Evolutionary conservation across 768 basidiomycete genomes (phyloP), one percentile per base, ranked within the genome.

Genomic region (Termitomyces sp.): DNA sequence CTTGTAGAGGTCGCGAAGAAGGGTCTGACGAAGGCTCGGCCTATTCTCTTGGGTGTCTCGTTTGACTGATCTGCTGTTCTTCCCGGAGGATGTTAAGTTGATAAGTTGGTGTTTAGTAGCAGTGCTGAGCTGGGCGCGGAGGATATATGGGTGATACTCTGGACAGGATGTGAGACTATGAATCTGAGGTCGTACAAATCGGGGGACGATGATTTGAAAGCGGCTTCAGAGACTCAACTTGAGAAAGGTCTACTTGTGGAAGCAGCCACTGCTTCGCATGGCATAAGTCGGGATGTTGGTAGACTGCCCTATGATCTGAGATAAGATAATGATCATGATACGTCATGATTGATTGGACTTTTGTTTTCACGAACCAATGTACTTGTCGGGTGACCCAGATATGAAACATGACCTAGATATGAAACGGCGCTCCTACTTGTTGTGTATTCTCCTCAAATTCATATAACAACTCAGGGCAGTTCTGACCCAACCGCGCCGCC

Each of bases 1-100:
- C 68, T 68, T 91, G 34, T 91, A 89, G 74, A 74, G 43, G 73
- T 70, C 43, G 61, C 69, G 1, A 67, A 64, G 37, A 67, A 56
- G 12, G 56, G 59, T 7, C 56, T 62, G n/a, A 71, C 74, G 5
- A 74, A 68, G 43, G 89, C 89, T 4, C 76, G 80, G 53, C 86
- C 88, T 8, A 74, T 91, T 38, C 74, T 89, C 32, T 74, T 77
- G 0, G 89, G 89, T 2, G 75, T 88, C 17, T 89, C 89, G 11
- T 80, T 86, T 63, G 89, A 91, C 65, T 79, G 87, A 91, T 69
- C 88, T 88, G 1, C 86, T 81, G 61, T 91, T 91, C 73, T 89
- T 88, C 5, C 87, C 89, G 0, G 72, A 79, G 25, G 25, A 25
- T 25, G 25, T 25, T 25, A 25, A 43, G 88, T 89, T 0, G 81